phyloP scores from a whole-genome alignment of 2,329 filamentous ascomycete genomes.

The Xylaria sp. region DNA sequence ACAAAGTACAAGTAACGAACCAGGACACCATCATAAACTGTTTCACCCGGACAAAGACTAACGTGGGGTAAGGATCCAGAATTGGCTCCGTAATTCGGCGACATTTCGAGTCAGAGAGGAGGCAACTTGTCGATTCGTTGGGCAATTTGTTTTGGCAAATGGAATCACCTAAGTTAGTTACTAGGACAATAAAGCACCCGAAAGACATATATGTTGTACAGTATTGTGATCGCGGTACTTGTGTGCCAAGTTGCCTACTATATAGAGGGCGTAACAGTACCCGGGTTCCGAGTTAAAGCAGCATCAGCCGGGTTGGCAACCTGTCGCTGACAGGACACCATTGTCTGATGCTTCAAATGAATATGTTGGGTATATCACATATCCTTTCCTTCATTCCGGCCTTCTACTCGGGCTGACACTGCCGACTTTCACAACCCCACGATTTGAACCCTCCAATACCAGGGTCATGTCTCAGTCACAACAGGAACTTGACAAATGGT shows the following conservation, averaged over 20 bases:
- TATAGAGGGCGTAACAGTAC: constrained; percentile 3
- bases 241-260: too few species aligned
- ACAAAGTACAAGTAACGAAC: background rate
- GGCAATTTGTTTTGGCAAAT: constrained; percentile 19
- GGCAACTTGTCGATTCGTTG: constrained; percentile 22
- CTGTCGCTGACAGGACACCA: background rate
- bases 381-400: background rate
- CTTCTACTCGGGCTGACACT: background rate
- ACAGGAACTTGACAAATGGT: constrained; percentile 27
- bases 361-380: background rate
- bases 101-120: constrained; percentile 30
- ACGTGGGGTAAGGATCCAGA: constrained; percentile 21
- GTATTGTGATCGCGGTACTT: constrained; percentile 7
- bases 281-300: constrained; percentile 19
- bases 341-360: background rate
- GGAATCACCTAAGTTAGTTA: constrained; percentile 2
- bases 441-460: constrained; percentile 14
- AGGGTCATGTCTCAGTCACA: constrained; percentile 7
- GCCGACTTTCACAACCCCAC: constrained; percentile 20
- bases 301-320: constrained; percentile 11
- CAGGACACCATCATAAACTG: constrained; percentile 8
- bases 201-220: constrained; percentile 2
- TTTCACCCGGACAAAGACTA: constrained; percentile 14
- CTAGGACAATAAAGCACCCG: background rate
- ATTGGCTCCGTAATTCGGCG: constrained; percentile 28